These are phyloP conservation scores for Agaricus blazei DNA, from an alignment of 768 basidiomycete genomes.

Conservation along the genomic window DNA sequence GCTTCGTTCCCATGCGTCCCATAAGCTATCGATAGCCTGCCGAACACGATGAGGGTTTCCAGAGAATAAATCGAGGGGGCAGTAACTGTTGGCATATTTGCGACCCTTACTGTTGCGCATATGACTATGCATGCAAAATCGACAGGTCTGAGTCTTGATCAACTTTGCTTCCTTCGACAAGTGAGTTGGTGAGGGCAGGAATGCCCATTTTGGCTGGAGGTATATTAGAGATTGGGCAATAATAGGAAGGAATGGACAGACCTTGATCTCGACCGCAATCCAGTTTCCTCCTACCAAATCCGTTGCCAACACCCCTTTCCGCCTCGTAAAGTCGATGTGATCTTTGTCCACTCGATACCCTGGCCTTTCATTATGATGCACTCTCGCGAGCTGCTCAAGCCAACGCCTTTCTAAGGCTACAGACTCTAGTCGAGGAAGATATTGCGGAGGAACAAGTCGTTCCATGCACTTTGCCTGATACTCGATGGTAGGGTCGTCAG, in stretches of 20 bases:
- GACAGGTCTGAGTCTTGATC: slow-evolving; percentile 70
- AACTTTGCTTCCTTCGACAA: slow-evolving; percentile 52
- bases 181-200: slow-evolving; percentile 63
- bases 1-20: slow-evolving; percentile 65
- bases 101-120: slow-evolving; percentile 38
- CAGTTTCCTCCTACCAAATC: slow-evolving; percentile 67
- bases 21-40: slow-evolving; percentile 65
- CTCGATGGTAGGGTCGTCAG: slow-evolving; percentile 33
- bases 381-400: slow-evolving; percentile 47
- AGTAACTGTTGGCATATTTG: slow-evolving; percentile 49
- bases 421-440: slow-evolving; percentile 53
- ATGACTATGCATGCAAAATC: slow-evolving; percentile 87
- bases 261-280: slow-evolving; percentile 90
- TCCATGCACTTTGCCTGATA: slow-evolving; percentile 67
- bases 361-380: slow-evolving; percentile 52
- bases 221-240: slow-evolving; percentile 3
- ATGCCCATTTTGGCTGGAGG: slow-evolving; percentile 93
- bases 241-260: slow-evolving; percentile 19
- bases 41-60: slow-evolving; percentile 51
- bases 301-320: slow-evolving; percentile 68
- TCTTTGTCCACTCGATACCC: slow-evolving; percentile 47
- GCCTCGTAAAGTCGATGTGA: slow-evolving; percentile 48
- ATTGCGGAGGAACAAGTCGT: slow-evolving; percentile 53
- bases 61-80: slow-evolving; percentile 90
- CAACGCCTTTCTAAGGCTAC: slow-evolving; percentile 50